Evolutionary conservation across 1,139 yeast species (phyloP), one percentile per base, ranked within the genome.

Genomic region (Candida tetrigidarum): DNA sequence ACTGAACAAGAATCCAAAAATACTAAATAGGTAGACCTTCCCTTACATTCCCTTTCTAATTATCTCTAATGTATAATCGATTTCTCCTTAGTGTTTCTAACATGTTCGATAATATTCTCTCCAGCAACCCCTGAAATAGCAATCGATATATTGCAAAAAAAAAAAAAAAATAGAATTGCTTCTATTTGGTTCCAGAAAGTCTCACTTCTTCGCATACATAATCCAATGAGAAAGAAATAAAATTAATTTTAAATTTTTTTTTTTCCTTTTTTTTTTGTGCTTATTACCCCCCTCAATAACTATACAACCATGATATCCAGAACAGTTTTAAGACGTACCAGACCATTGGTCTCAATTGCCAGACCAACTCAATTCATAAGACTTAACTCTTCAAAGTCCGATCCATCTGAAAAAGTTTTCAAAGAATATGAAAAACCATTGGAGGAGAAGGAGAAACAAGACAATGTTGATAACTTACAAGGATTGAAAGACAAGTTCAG

Each of bases 1-100:
- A 54, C 45, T 14, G 52, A 62, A 28, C 59, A 59, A 10, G 50
- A 49, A 22, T 33, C 45, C 10, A 44, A 51, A 2, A 49, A 43
- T 18, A 35, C 33, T 26, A 18, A 37, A 23, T 37, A 37, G 23
- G 19, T 25, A 25, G 28, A n/a, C n/a, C n/a, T n/a, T n/a, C n/a
- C n/a, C n/a, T n/a, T n/a, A n/a, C n/a, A n/a, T n/a, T n/a, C n/a
- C n/a, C n/a, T n/a, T n/a, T n/a, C n/a, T n/a, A n/a, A n/a, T n/a
- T n/a, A n/a, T n/a, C n/a, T n/a, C n/a, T n/a, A n/a, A n/a, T n/a
- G n/a, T n/a, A n/a, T n/a, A n/a, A n/a, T n/a, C n/a, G n/a, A n/a
- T n/a, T n/a, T n/a, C n/a, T n/a, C n/a, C n/a, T n/a, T n/a, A n/a
- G 32, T 15, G 10, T 12, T 28, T 14, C 32, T 9, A 28, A 15